Conservation (phyloP, 208 protist genomes). For the Leishmania braziliensis region DNA sequence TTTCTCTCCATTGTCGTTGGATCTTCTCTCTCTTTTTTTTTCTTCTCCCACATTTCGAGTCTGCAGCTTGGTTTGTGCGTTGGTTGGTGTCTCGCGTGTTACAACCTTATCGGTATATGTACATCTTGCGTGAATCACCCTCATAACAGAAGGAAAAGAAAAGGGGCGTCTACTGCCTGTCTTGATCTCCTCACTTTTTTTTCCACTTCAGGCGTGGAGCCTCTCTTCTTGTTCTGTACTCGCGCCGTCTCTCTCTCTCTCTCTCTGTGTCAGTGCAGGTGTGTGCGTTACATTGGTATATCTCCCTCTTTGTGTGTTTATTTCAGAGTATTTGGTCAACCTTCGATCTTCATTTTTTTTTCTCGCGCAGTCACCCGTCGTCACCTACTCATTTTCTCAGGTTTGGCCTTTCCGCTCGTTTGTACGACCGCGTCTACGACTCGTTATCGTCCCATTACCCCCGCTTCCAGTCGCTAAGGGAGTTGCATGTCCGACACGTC, state of each 20-base stretch:
- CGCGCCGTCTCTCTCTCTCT: neutral
- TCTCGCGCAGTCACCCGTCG: neutral
- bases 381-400: neutral
- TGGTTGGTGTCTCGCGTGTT: too few relatives aligned
- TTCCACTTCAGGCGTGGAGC: neutral
- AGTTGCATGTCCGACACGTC: neutral
- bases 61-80: too few relatives aligned
- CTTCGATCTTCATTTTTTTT: constrained; percentile 8
- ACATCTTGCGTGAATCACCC: too few relatives aligned
- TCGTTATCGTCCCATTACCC: neutral
- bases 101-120: too few relatives aligned
- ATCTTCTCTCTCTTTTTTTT: neutral
- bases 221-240: neutral
- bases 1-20: too few relatives aligned
- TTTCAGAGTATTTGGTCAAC: neutral
- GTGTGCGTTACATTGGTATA: neutral
- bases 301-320: neutral
- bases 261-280: neutral
- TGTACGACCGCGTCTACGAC: neutral
- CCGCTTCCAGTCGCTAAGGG: neutral
- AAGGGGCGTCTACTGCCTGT: too few relatives aligned
- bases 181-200: neutral
- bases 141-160: too few relatives aligned
- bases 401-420: neutral
- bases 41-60: neutral